These are phyloP conservation scores for Solanum piurae DNA, from an alignment of 257 asterid species.

Conservation along the genomic window DNA sequence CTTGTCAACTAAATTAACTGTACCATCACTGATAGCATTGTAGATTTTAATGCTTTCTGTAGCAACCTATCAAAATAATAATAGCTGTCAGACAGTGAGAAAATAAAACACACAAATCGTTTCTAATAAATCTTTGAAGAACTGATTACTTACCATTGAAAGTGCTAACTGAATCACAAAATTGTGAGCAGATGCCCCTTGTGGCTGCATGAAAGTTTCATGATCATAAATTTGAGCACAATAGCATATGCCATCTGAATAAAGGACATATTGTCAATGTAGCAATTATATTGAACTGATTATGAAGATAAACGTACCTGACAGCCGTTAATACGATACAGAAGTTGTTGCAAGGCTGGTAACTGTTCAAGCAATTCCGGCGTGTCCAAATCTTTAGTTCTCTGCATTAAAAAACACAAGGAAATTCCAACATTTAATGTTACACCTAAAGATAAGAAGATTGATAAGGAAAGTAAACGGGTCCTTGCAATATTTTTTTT, in stretches of 20 bases:
- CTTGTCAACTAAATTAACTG: conserved; percentile 95
- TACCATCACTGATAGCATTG: conserved; percentile 78
- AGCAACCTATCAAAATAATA: conserved; percentile 56
- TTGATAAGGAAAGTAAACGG: neutral
- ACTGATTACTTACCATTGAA: conserved; percentile 52
- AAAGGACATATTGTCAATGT: neutral
- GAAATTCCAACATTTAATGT: neutral
- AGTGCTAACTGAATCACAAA: conserved; percentile 79
- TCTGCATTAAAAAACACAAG: conserved; percentile 30
- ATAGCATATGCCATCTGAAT: neutral
- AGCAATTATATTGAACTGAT: neutral
- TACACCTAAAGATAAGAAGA: neutral
- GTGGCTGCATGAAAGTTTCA: conserved; percentile 66
- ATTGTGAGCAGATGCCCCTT: conserved; percentile 87
- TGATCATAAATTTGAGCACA: conserved; percentile 2
- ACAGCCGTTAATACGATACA: conserved; percentile 77
- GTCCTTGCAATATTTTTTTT: neutral
- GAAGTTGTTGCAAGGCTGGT: conserved; percentile 81
- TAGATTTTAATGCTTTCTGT: conserved; percentile 84
- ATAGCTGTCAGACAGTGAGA: conserved; percentile 1
- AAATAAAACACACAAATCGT: neutral
- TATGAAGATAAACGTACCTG: conserved; percentile 36
- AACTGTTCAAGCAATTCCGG: conserved; percentile 65
- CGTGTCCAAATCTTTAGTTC: conserved; percentile 82
- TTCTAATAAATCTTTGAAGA: neutral